phyloP scores from a whole-genome alignment of 2,329 filamentous ascomycete genomes.

The Aureobasidium mangrovei region DNA sequence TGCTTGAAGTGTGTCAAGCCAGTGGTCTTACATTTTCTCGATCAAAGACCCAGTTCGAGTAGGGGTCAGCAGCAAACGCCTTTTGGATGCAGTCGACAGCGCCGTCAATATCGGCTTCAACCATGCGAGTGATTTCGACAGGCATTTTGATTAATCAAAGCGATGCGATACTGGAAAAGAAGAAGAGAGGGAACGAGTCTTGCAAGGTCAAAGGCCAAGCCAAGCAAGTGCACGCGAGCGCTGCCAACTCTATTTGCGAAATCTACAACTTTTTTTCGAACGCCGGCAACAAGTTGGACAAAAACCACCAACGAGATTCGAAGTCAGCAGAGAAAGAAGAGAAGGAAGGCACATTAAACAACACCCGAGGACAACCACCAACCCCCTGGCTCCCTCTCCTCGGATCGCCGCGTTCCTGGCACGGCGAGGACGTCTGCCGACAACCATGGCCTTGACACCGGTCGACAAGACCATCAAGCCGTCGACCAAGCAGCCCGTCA shows the following conservation, averaged over 20 bases:
- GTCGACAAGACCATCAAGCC: slow-evolving; percentile 18
- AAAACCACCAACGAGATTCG: not conserved
- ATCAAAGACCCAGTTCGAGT: slow-evolving; percentile 58
- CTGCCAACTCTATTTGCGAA: not conserved
- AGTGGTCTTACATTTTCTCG: slow-evolving; percentile 41
- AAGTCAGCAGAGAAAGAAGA: not conserved
- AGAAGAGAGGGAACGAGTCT: not conserved
- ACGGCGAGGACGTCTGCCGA: slow-evolving; percentile 36
- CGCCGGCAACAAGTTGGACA: not conserved
- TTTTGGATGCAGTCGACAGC: slow-evolving; percentile 57
- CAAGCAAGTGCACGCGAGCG: not conserved
- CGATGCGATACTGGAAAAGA: slow-evolving; percentile 8
- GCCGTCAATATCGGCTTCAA: slow-evolving; percentile 51
- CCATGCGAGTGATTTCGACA: slow-evolving; percentile 50
- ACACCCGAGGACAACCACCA: not conserved
- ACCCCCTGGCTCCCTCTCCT: slow-evolving; percentile 41
- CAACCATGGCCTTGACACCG: slow-evolving; percentile 38
- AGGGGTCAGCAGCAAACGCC: slow-evolving; percentile 59
- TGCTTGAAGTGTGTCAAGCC: no score
- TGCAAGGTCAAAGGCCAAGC: not conserved
- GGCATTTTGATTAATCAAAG: slow-evolving; percentile 22
- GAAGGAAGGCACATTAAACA: not conserved
- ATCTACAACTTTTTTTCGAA: not conserved
- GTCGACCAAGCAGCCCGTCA: slow-evolving; percentile 22
- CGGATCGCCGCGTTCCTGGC: slow-evolving; percentile 45